Conservation (phyloP, 768 basidiomycete genomes). For the Infundibulicybe gibba region DNA sequence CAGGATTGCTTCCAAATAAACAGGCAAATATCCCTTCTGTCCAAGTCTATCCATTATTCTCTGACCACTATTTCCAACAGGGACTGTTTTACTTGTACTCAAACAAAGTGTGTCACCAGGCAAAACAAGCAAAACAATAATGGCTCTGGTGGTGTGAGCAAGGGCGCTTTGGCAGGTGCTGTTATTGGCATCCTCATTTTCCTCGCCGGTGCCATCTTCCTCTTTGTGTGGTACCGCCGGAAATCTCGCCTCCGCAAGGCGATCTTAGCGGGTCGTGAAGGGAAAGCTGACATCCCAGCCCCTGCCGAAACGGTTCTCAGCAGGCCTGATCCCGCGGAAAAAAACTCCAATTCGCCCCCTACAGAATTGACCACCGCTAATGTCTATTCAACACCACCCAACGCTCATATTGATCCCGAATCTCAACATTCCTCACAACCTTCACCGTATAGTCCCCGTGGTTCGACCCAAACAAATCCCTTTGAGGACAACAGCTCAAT, state of each 20-base stretch:
- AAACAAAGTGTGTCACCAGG: conserved; percentile 46
- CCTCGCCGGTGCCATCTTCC: conserved; percentile 44
- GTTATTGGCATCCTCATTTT: conserved; percentile 63
- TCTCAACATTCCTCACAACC: conserved; percentile 38
- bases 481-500: conserved; percentile 79
- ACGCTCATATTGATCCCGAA: conserved; percentile 58
- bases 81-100: conserved; percentile 53
- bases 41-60: neutral
- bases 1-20: conserved; percentile 60
- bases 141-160: conserved; percentile 43
- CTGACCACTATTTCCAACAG: conserved; percentile 29
- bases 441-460: conserved; percentile 21
- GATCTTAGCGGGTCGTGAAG: conserved; percentile 27
- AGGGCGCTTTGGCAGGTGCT: conserved; percentile 73
- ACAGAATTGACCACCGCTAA: conserved; percentile 39
- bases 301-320: conserved; percentile 76
- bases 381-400: conserved; percentile 43
- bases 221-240: conserved; percentile 66
- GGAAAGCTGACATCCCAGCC: conserved; percentile 62
- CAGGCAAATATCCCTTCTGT: conserved; percentile 39
- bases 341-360: conserved; percentile 26
- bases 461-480: conserved; percentile 52
- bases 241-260: conserved; percentile 40
- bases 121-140: conserved; percentile 11
- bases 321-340: conserved; percentile 79